These are phyloP conservation scores for Fraxinus angustifolia DNA, from an alignment of 305 asterid genomes.

Conservation along the genomic window DNA sequence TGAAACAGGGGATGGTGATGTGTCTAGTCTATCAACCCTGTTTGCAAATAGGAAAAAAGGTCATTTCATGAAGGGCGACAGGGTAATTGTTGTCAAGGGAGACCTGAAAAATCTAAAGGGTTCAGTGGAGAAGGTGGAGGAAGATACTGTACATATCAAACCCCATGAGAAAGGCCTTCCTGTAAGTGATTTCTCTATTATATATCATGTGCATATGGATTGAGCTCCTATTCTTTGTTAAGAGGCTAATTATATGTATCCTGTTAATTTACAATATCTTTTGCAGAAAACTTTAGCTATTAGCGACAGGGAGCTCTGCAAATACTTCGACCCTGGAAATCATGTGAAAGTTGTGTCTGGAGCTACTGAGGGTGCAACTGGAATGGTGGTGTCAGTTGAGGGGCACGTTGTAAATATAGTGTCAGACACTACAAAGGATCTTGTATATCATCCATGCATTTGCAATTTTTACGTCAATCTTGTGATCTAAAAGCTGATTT, in stretches of 20 bases:
- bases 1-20: constrained; percentile 76
- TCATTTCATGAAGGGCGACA: constrained; percentile 89
- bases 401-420: constrained; percentile 92
- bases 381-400: constrained; percentile 95
- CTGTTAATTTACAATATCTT: constrained; percentile 12
- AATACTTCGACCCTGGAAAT: constrained; percentile 92
- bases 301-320: constrained; percentile 78
- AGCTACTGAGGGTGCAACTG: constrained; percentile 91
- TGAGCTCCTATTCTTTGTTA: constrained; percentile 2
- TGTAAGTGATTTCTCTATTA: constrained; percentile 38
- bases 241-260: constrained; percentile 4
- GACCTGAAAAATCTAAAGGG: constrained; percentile 89
- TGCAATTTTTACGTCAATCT: not conserved
- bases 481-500: constrained; percentile 18
- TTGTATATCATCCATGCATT: constrained; percentile 42
- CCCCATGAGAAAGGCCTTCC: constrained; percentile 78
- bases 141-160: constrained; percentile 84
- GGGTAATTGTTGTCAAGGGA: constrained; percentile 86
- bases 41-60: constrained; percentile 86
- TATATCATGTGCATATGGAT: not conserved
- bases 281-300: constrained; percentile 74
- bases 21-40: constrained; percentile 74
- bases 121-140: constrained; percentile 91
- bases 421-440: constrained; percentile 93
- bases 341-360: constrained; percentile 92